Evolutionary conservation across 768 basidiomycete species (phyloP), one percentile per base, ranked within the genome.

Genomic region (Strobilomyces confusus): DNA sequence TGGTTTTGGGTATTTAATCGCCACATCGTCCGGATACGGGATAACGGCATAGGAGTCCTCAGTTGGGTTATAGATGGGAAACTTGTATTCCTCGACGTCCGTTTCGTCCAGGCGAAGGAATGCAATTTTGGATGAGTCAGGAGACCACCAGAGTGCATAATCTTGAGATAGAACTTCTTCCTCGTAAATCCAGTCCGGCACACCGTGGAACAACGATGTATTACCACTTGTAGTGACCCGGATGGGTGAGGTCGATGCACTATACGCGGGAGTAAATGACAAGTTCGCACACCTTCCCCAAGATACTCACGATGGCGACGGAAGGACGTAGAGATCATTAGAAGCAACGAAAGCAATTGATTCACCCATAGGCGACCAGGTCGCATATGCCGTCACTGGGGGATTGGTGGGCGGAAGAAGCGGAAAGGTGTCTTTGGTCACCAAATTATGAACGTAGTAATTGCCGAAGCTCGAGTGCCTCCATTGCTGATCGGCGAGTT

Each of bases 181-280:
- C 68, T 95, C 93, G 69, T 95, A 95, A 5, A 98, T 95, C 95
- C 97, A 98, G 67, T 97, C 93, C 0, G 93, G 91, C 2, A 97
- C 89, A 8, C 97, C 97, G 63, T 98, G 84, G 76, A 98, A 97
- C 15, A 95, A 76, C 0, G 88, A 87, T 0, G 82, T 78, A 48
- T 87, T 89, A 0, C 97, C 97, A 14, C 85, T 81, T 1, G 76
- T 73, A 2, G 95, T 99, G 11, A 98, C 77, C 11, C 87, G 85
- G 46, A 95, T 86, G 11, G 85, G 74, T 14, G 73, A 59, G 2
- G 75, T 65, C 3, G 72, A 67, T 9, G 71, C 60, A 20, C 74
- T 77, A 26, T 26, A 47, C n/a, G 29, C 48, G 9, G 38, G 43
- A 44, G 48, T 66, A 46, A 59, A 52, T 3, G 9, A 3, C 30